Evolutionary conservation across 1,284 basidiomycete genomes (phyloP).

Genomic region (Leccinum angustisporum): DNA sequence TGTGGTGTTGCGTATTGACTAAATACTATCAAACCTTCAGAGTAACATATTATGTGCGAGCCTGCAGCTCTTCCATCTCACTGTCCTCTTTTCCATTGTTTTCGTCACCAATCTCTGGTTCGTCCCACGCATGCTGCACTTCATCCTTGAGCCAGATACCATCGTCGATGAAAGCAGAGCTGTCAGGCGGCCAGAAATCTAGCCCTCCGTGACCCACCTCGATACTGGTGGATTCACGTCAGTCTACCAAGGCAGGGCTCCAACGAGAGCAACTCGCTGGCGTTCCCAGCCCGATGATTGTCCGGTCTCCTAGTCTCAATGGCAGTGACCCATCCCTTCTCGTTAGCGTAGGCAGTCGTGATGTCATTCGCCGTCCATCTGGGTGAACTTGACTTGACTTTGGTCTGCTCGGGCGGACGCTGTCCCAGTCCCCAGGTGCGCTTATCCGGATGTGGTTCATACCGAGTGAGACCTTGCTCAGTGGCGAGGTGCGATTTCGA

Average conservation of each 20-base stretch:
- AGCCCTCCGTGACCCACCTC: constrained; percentile 81
- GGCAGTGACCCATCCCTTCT: constrained; percentile 84
- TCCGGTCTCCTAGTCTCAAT: constrained; percentile 88
- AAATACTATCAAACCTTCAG: not conserved
- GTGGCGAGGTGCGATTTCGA: constrained; percentile 37
- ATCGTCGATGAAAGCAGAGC: constrained; percentile 37
- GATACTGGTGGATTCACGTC: no score
- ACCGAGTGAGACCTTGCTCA: constrained; percentile 38
- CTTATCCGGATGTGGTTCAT: constrained; percentile 44
- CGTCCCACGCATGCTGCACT: constrained; percentile 23
- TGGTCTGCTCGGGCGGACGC: constrained; percentile 30
- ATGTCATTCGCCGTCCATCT: constrained; percentile 82
- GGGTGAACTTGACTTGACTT: constrained; percentile 20
- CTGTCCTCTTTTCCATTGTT: no score
- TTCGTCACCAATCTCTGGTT: constrained; percentile 34
- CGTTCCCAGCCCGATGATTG: constrained; percentile 84
- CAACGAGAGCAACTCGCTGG: constrained; percentile 50
- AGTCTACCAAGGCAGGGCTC: not conserved
- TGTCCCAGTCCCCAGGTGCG: constrained; percentile 66
- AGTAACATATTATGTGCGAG: not conserved
- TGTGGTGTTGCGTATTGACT: constrained; percentile 26
- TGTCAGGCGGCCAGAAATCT: constrained; percentile 77
- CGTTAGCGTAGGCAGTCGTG: constrained; percentile 72
- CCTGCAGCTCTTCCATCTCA: constrained; percentile 15
- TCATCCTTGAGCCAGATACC: constrained; percentile 61